phyloP scores from a whole-genome alignment of 2,329 filamentous ascomycete species.

The Arthroderma sp. region DNA sequence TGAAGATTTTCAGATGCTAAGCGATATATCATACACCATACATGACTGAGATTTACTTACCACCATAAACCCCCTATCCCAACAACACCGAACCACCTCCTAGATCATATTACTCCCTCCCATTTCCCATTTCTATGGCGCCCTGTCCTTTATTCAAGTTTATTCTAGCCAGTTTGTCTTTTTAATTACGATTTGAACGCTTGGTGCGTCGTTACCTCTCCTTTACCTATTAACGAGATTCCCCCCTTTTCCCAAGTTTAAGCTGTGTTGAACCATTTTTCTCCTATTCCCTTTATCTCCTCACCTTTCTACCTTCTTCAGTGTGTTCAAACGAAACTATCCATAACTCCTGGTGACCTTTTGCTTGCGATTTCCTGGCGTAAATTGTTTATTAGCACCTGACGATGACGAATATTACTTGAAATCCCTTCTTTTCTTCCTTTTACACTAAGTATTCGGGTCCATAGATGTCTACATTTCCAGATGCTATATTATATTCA shows the following conservation, averaged over 20 bases:
- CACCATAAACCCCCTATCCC: background rate
- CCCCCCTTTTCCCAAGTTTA: background rate
- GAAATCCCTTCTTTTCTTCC: background rate
- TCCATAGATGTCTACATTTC: background rate
- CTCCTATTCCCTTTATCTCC: too few relatives aligned
- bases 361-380: background rate
- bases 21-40: background rate
- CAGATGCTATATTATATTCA: background rate
- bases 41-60: background rate
- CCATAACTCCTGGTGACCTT: background rate
- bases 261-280: background rate
- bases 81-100: background rate
- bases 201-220: background rate
- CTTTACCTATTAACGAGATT: background rate
- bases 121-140: background rate
- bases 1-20: slow-evolving; percentile 45
- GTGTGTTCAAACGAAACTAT: background rate
- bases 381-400: slow-evolving; percentile 2
- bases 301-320: background rate
- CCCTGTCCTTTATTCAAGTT: background rate
- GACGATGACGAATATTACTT: slow-evolving; percentile 1
- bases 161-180: background rate
- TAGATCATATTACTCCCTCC: background rate
- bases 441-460: background rate
- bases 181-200: slow-evolving; percentile 1